A percentile compares a stretch with the other conserved stretches of the same genome.
phyloP scores from a whole-genome alignment of 1,284 basidiomycete genomes.

The Sanghuangporus baumii region DNA sequence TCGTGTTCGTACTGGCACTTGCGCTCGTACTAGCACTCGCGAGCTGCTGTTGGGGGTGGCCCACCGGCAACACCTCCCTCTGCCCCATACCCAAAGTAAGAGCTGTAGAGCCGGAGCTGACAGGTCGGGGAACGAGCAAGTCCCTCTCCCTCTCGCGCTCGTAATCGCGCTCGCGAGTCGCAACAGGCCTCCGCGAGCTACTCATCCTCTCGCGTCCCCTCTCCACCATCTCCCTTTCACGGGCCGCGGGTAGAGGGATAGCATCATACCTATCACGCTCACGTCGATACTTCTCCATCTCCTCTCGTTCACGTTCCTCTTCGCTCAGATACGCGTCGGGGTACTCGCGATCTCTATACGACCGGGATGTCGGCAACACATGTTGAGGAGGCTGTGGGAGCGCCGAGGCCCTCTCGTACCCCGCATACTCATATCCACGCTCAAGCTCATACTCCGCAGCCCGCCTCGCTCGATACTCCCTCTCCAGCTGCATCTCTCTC shows the following conservation, averaged over 20 bases:
- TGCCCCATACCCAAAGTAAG: background rate
- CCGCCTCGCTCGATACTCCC: background rate
- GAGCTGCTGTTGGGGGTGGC: background rate
- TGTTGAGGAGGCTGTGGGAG: background rate
- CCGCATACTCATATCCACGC: constrained; percentile 1
- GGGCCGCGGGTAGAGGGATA: background rate
- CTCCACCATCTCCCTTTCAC: constrained; percentile 2
- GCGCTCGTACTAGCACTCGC: background rate
- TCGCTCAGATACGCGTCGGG: background rate
- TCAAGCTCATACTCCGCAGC: background rate
- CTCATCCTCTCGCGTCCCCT: background rate
- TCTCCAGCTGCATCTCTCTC: constrained; percentile 10
- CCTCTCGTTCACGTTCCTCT: background rate
- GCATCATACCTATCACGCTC: background rate
- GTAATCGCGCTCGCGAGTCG: background rate
- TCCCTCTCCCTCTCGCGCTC: constrained; percentile 1
- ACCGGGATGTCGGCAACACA: background rate
- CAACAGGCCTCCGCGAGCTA: background rate
- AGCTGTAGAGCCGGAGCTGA: background rate
- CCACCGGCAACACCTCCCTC: background rate
- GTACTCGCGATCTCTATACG: background rate
- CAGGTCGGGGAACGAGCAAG: background rate
- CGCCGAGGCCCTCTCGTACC: background rate
- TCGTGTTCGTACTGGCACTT: background rate
- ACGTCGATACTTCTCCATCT: background rate